These are phyloP conservation scores for Solanum stenotomum DNA, from an alignment of 257 asterid genomes.

Conservation along the genomic window DNA sequence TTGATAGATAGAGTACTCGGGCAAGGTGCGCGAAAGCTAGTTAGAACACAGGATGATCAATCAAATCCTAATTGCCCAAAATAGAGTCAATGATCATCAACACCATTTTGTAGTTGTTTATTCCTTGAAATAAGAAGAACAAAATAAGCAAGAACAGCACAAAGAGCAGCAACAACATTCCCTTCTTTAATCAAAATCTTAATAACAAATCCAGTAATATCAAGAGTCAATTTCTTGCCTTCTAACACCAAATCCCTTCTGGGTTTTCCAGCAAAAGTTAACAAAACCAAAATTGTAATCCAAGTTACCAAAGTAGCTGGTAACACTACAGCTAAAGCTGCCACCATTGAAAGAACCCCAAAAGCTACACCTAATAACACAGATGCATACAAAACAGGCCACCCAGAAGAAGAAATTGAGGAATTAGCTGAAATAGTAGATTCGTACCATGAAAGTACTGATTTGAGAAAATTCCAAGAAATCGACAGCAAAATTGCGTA, in stretches of 20 bases:
- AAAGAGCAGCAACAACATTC: conserved; percentile 70
- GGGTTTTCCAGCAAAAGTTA: conserved; percentile 77
- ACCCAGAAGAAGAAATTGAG: conserved; percentile 14
- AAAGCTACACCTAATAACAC: conserved; percentile 53
- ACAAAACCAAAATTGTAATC: conserved; percentile 68
- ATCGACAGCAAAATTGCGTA: conserved; percentile 57
- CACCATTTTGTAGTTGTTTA: conserved; percentile 1
- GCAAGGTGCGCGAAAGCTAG: neutral
- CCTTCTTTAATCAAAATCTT: conserved; percentile 81
- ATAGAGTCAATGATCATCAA: neutral
- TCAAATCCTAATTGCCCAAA: neutral
- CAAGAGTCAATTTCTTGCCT: conserved; percentile 79
- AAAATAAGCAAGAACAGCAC: conserved; percentile 76
- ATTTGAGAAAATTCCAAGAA: conserved; percentile 70
- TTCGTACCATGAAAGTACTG: conserved; percentile 56
- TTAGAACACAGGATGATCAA: too few species aligned
- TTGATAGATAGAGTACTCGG: neutral
- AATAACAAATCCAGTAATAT: conserved; percentile 54
- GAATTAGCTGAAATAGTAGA: conserved; percentile 17
- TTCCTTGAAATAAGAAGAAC: conserved; percentile 32
- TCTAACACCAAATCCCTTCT: conserved; percentile 56
- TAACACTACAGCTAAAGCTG: conserved; percentile 78
- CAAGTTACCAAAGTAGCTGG: conserved; percentile 90
- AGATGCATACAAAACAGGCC: conserved; percentile 71
- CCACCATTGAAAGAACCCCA: conserved; percentile 73